Evolutionary conservation across 306 rosid genomes (phyloP).

Genomic region (Trifolium fragiferum): DNA sequence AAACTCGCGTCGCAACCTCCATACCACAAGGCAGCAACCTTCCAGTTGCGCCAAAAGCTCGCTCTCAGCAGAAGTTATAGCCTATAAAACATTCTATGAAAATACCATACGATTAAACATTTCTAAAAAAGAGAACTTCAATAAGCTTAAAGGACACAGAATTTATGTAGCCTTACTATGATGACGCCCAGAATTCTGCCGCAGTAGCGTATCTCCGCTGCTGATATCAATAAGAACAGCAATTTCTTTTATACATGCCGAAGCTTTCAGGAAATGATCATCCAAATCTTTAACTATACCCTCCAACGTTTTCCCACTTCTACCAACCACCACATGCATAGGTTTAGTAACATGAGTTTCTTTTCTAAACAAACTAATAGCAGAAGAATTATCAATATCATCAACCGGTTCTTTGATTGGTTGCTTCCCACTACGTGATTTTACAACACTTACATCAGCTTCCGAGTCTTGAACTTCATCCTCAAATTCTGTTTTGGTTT

Average conservation of each 20-base stretch:
- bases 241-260: constrained; percentile 74
- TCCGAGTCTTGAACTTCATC: constrained; percentile 73
- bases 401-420: constrained; percentile 43
- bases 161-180: constrained; percentile 55
- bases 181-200: constrained; percentile 51
- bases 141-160: constrained; percentile 18
- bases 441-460: constrained; percentile 47
- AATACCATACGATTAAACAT: background rate
- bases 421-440: constrained; percentile 51
- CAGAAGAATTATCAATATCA: constrained; percentile 46
- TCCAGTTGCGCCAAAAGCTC: background rate
- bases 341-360: constrained; percentile 36
- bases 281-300: constrained; percentile 72
- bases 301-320: constrained; percentile 70
- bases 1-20: too few species aligned
- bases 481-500: constrained; percentile 70
- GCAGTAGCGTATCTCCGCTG: constrained; percentile 56
- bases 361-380: constrained; percentile 48
- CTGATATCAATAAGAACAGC: constrained; percentile 78
- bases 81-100: background rate
- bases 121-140: background rate
- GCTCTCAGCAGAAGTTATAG: background rate
- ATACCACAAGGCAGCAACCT: background rate
- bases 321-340: constrained; percentile 47
- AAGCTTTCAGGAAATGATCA: constrained; percentile 83